phyloP scores from a whole-genome alignment of 495 filamentous ascomycete species.

The Penicillium ucsense region DNA sequence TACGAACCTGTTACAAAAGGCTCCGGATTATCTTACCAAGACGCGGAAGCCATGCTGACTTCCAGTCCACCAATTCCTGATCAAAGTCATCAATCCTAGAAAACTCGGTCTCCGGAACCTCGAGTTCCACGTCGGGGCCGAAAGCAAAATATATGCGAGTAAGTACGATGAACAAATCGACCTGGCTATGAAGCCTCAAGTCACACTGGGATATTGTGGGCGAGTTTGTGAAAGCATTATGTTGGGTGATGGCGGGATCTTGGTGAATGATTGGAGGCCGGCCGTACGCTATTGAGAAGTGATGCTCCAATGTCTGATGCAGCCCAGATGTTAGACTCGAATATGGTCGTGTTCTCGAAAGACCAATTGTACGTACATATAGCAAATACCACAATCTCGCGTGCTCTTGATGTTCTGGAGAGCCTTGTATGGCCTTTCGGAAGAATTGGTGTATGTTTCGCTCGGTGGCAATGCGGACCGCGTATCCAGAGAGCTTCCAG shows the following conservation, averaged over 20 bases:
- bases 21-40: slow-evolving; percentile 25
- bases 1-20: neutral
- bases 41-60: slow-evolving; percentile 38
- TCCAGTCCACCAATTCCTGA: slow-evolving; percentile 35
- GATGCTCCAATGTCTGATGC: slow-evolving; percentile 38
- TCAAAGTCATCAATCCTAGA: slow-evolving; percentile 36
- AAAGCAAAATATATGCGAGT: slow-evolving; percentile 48
- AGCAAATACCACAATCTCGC: slow-evolving; percentile 43
- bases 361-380: slow-evolving; percentile 29
- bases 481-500: slow-evolving; percentile 48
- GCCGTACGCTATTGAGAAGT: slow-evolving; percentile 46
- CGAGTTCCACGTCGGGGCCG: slow-evolving; percentile 47
- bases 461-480: slow-evolving; percentile 48
- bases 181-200: slow-evolving; percentile 45
- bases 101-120: slow-evolving; percentile 38
- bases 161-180: slow-evolving; percentile 49
- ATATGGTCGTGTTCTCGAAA: neutral
- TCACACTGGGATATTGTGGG: slow-evolving; percentile 40
- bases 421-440: slow-evolving; percentile 38
- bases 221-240: slow-evolving; percentile 38
- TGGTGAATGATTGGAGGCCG: slow-evolving; percentile 47
- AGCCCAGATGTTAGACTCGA: slow-evolving; percentile 7
- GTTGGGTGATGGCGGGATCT: slow-evolving; percentile 40
- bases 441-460: slow-evolving; percentile 42
- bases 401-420: slow-evolving; percentile 36